Base-by-base conservation (phyloP, 805 yeast species). In the Teunomyces kruisii region DNA sequence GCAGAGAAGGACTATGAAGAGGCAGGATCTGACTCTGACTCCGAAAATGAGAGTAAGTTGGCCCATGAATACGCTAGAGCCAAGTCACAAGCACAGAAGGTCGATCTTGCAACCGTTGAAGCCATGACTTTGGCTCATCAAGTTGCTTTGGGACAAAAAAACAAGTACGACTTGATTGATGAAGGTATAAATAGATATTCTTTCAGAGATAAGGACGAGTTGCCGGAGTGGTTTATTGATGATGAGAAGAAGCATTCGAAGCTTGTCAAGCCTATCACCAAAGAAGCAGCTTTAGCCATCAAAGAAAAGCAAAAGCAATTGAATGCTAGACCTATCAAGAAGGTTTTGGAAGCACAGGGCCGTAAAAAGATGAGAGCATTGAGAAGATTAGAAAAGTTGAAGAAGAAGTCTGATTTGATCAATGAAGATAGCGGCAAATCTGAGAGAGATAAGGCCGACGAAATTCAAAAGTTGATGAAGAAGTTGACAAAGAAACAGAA, bases 121-220 rank as follows among this genome's bases (percentile, higher is more conserved):
- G 97, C 97, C 4, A 94, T 94, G 99, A 94, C 99, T 0, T 72
- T 94, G 57, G 99, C 99, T 0, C 99, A 94, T 62, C 90, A 94
- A 66, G 75, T 94, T 32, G 99, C 98, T 0, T 66, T 89, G 19
- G 97, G 97, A 8, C 90, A 88, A 58, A 86, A 76, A 72, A 80
- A 84, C 40, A 90, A 85, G 61, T 84, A 88, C 56, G 96, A 90
- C 58, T 72, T 92, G 45, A 72, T 88, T n/a, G 89, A 90, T 58
- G 97, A 94, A 57, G 97, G 97, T 32, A 88, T 86, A 67, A 89
- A 92, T 66, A 83, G 88, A 65, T 88, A 89, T 54, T 82, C 98
- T 2, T 92, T 94, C 77, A 79, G 97, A 55, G 98, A 94, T 57
- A 75, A 72, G 36, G 97, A 91, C 24, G 89, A 90, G 10, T 74